Conservation (phyloP, 2,329 filamentous ascomycete species). For the Zopfia rhizophila region DNA sequence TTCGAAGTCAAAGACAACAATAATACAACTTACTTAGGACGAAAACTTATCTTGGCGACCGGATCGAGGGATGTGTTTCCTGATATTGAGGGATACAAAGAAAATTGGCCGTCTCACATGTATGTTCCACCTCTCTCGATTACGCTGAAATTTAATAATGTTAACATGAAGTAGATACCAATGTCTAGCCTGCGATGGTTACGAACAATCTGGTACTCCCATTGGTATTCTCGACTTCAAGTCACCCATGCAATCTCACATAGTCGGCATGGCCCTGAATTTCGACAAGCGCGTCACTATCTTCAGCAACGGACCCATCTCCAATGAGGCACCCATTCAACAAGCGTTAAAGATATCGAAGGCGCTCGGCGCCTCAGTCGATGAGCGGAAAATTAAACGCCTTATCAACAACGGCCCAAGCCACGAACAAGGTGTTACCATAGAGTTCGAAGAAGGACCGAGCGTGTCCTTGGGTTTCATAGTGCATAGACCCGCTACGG, state of each 20-base stretch:
- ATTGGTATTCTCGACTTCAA: conserved; percentile 39
- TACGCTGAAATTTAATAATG: neutral
- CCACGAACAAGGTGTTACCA: conserved; percentile 37
- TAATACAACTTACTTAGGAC: conserved; percentile 58
- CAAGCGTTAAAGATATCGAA: conserved; percentile 30
- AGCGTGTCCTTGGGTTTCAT: conserved; percentile 40
- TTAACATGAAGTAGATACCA: conserved; percentile 56
- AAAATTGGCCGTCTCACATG: conserved; percentile 60
- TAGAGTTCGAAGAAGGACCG: conserved; percentile 40
- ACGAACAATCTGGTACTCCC: conserved; percentile 62
- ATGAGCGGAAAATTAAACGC: conserved; percentile 34
- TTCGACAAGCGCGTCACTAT: conserved; percentile 42
- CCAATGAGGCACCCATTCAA: conserved; percentile 23
- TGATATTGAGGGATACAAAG: conserved; percentile 62
- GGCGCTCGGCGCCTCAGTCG: conserved; percentile 35
- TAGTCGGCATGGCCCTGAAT: conserved; percentile 35
- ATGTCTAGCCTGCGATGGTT: conserved; percentile 70
- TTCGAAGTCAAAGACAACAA: conserved; percentile 56
- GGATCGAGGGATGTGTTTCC: conserved; percentile 65
- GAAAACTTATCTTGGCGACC: conserved; percentile 66
- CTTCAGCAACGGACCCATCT: conserved; percentile 35
- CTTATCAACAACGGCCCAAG: conserved; percentile 40
- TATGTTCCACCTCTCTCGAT: neutral
- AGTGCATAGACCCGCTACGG: conserved; percentile 38
- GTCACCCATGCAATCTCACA: conserved; percentile 33